phyloP scores from a whole-genome alignment of 441 rosid genomes.

The Gossypium trilobum region DNA sequence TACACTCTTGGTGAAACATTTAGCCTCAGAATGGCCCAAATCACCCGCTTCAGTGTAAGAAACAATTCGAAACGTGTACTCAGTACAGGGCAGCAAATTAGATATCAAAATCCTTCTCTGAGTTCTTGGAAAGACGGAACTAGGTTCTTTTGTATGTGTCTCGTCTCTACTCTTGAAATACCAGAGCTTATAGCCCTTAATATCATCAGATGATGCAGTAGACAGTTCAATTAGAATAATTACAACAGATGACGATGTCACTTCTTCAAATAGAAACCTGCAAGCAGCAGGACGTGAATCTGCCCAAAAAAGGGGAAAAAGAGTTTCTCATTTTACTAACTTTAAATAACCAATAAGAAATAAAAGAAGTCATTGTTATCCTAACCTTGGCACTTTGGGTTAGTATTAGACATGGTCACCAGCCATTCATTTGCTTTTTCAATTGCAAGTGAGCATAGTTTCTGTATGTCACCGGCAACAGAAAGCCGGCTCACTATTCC shows the following conservation, averaged over 20 bases:
- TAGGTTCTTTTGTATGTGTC: constrained; percentile 42
- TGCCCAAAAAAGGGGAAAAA: constrained; percentile 30
- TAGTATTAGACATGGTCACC: constrained; percentile 29
- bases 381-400: constrained; percentile 46
- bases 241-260: constrained; percentile 52
- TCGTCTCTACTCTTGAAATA: constrained; percentile 66
- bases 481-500: constrained; percentile 91
- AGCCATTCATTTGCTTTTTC: constrained; percentile 64
- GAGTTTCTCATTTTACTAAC: constrained; percentile 12
- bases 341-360: constrained; percentile 7
- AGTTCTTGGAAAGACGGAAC: constrained; percentile 48
- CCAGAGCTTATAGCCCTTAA: constrained; percentile 90
- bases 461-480: constrained; percentile 66
- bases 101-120: constrained; percentile 76
- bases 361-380: not conserved
- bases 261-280: constrained; percentile 79
- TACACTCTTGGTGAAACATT: constrained; percentile 75
- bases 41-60: constrained; percentile 61
- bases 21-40: constrained; percentile 76
- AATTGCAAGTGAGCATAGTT: constrained; percentile 68
- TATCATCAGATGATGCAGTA: constrained; percentile 29
- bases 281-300: constrained; percentile 86
- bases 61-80: constrained; percentile 67
- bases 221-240: constrained; percentile 63
- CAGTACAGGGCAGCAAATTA: constrained; percentile 73